Evolutionary conservation across 139 green algal species (phyloP).

Genomic region (Coelastrella sp.): DNA sequence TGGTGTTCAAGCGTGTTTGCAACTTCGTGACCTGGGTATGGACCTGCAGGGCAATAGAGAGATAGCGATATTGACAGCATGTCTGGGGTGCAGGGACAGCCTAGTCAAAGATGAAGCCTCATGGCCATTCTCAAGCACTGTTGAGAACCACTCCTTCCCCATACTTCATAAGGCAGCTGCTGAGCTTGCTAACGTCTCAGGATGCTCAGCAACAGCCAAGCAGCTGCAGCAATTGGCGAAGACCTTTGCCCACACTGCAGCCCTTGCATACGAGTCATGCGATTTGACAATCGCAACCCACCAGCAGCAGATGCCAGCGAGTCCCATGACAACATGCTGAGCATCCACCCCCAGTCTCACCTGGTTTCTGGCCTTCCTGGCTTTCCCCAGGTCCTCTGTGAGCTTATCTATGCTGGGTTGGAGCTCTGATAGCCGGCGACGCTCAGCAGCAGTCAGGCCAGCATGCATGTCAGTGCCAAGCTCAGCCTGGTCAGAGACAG

Average conservation of each 20-base stretch:
- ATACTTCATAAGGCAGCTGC: too few species aligned
- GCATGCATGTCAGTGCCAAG: slow-evolving; percentile 31
- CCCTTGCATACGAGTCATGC: too few species aligned
- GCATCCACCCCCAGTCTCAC: background rate
- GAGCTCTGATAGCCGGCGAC: slow-evolving; percentile 20
- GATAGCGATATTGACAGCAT: too few species aligned
- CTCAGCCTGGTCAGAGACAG: slow-evolving; percentile 19
- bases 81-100: too few species aligned
- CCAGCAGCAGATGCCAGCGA: background rate
- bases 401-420: slow-evolving; percentile 3
- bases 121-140: too few species aligned
- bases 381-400: background rate
- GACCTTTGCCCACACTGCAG: too few species aligned
- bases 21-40: slow-evolving; percentile 31
- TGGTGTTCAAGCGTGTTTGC: slow-evolving; percentile 29
- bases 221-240: too few species aligned
- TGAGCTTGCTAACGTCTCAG: too few species aligned
- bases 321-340: background rate
- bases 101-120: too few species aligned
- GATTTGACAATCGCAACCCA: background rate
- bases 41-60: background rate
- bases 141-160: too few species aligned
- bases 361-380: slow-evolving; percentile 11
- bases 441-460: slow-evolving; percentile 30
- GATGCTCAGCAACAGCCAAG: too few species aligned